Percentiles rank a stretch among this genome's conserved stretches.
These are phyloP conservation scores for Aphanomyces astaci DNA, from an alignment of 352 stramenopile genomes.

Conservation along the genomic window DNA sequence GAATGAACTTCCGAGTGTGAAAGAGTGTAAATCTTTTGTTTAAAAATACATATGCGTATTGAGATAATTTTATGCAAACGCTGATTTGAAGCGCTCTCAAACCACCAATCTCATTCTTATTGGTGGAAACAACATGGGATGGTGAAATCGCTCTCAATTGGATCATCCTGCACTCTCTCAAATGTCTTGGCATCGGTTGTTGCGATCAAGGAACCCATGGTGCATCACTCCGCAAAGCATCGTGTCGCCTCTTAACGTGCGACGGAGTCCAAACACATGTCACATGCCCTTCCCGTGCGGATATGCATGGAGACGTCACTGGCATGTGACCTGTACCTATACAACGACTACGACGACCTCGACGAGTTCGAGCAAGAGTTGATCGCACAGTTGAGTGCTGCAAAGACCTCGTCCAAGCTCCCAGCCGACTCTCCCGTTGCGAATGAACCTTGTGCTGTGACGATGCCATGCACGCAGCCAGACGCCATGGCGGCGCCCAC, in stretches of 20 bases:
- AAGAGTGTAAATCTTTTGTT: no score
- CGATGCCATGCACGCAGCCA: not conserved
- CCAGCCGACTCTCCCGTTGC: not conserved
- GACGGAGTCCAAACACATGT: not conserved
- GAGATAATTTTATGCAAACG: no score
- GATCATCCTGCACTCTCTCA: no score
- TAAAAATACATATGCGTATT: no score
- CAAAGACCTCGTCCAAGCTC: not conserved
- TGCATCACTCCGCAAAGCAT: not conserved
- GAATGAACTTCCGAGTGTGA: no score
- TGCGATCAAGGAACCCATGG: no score
- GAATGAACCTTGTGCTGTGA: not conserved
- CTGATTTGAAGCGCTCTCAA: not conserved
- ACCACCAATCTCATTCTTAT: not conserved
- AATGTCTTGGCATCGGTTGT: no score
- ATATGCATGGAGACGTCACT: slow-evolving; percentile 4
- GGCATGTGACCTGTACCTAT: not conserved
- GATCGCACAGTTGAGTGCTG: not conserved
- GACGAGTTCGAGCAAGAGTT: not conserved
- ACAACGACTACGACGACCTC: slow-evolving; percentile 10
- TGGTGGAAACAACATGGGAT: no score
- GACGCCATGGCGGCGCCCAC: not conserved
- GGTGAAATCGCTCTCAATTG: no score
- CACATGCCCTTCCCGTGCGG: not conserved
- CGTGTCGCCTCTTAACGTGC: not conserved